Base-by-base conservation (phyloP, 1,139 yeast species). In the Debaryomyces nepalensis region DNA sequence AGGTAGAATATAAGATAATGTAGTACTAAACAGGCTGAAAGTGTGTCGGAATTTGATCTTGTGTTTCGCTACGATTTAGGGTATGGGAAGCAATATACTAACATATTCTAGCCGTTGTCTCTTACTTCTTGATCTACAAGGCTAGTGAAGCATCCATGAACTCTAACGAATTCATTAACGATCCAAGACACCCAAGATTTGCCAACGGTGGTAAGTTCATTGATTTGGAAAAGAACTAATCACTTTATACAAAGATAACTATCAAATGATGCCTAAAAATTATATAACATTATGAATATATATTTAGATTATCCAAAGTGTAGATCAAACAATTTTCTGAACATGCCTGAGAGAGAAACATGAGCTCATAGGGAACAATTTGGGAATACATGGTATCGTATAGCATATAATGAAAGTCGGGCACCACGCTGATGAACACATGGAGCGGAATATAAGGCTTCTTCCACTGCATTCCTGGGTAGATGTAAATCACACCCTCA, bases 141-240 rank as follows among this genome's bases (percentile, higher is more conserved):
- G 77, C 65, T 31, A 59, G 72, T 43, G 55, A 55, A 50, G 77
- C 75, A 47, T 69, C 75, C 45, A 62, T 64, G 67, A 67, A 73
- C 73, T 67, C 77, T 41, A 74, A 68, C 45, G 79, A 73, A 59
- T 73, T 69, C 63, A 73, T 73, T 58, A 73, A 73, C 54, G 79
- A 73, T 61, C 79, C 79, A 66, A 73, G 77, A 71, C 78, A 73
- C 64, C 79, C 79, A 58, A 73, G 79, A 69, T 73, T 73, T 49
- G 70, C 72, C 56, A 65, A 60, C 48, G 79, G 79, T 57, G 79
- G 77, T 52, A 73, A 73, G 67, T 72, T 70, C 65, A 70, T 73
- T 51, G 77, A 73, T 53, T 70, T 73, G 60, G 74, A 68, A 53
- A 68, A 71, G n/a, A 56, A 62, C 53, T 51, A 61, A 61, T 40